Conservation (phyloP, 768 basidiomycete species). For the Dacryopinax spathularia region DNA sequence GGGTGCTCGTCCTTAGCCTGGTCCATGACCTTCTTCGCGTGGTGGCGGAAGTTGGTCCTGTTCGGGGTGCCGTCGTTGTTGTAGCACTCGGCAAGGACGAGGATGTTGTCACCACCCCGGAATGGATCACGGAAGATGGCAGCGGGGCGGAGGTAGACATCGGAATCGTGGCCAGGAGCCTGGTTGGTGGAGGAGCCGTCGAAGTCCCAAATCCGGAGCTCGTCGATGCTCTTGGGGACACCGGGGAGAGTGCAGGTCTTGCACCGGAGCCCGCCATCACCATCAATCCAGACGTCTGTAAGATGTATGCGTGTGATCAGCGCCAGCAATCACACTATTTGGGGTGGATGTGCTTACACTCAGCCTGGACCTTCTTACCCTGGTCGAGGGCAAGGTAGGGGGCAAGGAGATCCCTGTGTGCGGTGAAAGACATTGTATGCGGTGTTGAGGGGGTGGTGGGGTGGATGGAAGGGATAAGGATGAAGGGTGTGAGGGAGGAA, state of each 20-base stretch:
- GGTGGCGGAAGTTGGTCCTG: constrained; percentile 87
- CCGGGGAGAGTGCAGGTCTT: constrained; percentile 91
- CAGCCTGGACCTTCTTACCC: constrained; percentile 86
- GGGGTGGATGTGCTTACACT: constrained; percentile 40
- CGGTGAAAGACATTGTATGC: constrained; percentile 24
- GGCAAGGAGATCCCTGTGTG: constrained; percentile 73
- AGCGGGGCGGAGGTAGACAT: constrained; percentile 93
- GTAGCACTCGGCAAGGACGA: constrained; percentile 94
- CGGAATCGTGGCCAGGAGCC: constrained; percentile 88
- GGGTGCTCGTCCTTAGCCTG: constrained; percentile 63
- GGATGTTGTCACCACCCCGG: constrained; percentile 95
- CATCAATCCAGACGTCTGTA: constrained; percentile 95
- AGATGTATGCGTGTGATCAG: constrained; percentile 9
- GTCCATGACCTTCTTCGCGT: constrained; percentile 92
- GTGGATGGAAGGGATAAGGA: constrained; percentile 5
- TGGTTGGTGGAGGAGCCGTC: constrained; percentile 97
- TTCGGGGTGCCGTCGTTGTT: constrained; percentile 99
- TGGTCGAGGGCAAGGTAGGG: constrained; percentile 82
- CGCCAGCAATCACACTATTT: not conserved
- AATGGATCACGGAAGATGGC: constrained; percentile 99
- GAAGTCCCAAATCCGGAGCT: constrained; percentile 97
- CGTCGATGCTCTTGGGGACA: constrained; percentile 72
- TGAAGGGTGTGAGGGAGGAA: constrained; percentile 1
- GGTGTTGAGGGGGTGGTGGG: not conserved
- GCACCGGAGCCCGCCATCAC: constrained; percentile 82